Percentiles rank a stretch among this genome's conserved stretches.
Conservation (phyloP, 495 filamentous ascomycete genomes). For the Penicillium cosmopolitanum region DNA sequence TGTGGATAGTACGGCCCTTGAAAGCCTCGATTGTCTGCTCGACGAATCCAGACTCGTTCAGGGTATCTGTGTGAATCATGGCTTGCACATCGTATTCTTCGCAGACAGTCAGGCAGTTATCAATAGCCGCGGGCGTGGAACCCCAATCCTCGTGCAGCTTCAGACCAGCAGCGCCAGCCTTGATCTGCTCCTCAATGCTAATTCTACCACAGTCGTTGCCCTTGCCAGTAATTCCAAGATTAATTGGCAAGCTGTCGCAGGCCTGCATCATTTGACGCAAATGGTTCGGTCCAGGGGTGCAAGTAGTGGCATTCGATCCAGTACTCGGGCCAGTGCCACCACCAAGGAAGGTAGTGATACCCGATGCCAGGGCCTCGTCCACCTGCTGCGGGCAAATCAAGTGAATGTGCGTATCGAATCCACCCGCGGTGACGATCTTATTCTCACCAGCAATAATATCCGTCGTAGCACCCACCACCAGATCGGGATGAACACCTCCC, state of each 20-base stretch:
- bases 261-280: conserved; percentile 94
- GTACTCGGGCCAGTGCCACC: conserved; percentile 95
- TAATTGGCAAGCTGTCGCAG: conserved; percentile 82
- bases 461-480: conserved; percentile 88
- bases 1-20: conserved; percentile 91
- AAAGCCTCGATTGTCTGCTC: conserved; percentile 89
- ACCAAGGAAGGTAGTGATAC: conserved; percentile 90
- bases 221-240: conserved; percentile 94
- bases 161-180: conserved; percentile 84
- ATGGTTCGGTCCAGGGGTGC: conserved; percentile 83
- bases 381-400: conserved; percentile 97
- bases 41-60: conserved; percentile 97
- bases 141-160: conserved; percentile 99
- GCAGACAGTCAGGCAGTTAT: conserved; percentile 84
- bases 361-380: conserved; percentile 81
- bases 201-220: conserved; percentile 81
- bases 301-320: conserved; percentile 94
- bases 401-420: conserved; percentile 92
- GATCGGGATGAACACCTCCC: conserved; percentile 77
- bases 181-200: conserved; percentile 79
- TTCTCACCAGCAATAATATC: conserved; percentile 96
- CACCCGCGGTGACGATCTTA: conserved; percentile 91
- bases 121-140: conserved; percentile 88
- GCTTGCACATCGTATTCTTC: conserved; percentile 92
- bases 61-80: conserved; percentile 95